Percentiles rank a stretch among this genome's conserved stretches.
Conservation (phyloP, 1,139 yeast genomes). For the Scheffersomyces insectosa region DNA sequence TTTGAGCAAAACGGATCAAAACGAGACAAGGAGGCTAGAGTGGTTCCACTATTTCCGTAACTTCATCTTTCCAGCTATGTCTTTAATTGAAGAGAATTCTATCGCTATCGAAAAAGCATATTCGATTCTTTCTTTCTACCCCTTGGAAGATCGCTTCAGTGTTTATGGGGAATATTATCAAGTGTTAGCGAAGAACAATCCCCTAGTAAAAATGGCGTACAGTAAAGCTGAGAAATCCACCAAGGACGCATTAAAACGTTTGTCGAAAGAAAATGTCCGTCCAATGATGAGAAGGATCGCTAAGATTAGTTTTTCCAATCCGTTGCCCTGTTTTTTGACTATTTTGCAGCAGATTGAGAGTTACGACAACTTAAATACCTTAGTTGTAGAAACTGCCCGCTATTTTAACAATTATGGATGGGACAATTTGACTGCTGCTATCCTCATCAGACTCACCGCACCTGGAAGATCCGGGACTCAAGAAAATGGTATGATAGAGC, state of each 20-base stretch:
- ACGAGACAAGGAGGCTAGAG: slow-evolving; percentile 23
- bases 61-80: slow-evolving; percentile 67
- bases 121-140: slow-evolving; percentile 51
- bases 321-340: slow-evolving; percentile 71
- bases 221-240: slow-evolving; percentile 79
- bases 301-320: slow-evolving; percentile 76
- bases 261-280: slow-evolving; percentile 82
- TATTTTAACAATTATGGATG: slow-evolving; percentile 80
- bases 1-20: slow-evolving; percentile 19
- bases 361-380: slow-evolving; percentile 79
- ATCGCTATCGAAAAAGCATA: slow-evolving; percentile 64
- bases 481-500: slow-evolving; percentile 76
- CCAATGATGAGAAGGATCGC: slow-evolving; percentile 79
- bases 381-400: slow-evolving; percentile 79
- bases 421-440: slow-evolving; percentile 79
- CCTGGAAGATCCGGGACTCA: slow-evolving; percentile 69
- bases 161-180: slow-evolving; percentile 78
- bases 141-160: slow-evolving; percentile 68
- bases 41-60: slow-evolving; percentile 71
- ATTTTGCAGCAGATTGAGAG: slow-evolving; percentile 80
- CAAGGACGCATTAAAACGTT: slow-evolving; percentile 74
- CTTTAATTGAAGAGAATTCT: slow-evolving; percentile 62
- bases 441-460: slow-evolving; percentile 67
- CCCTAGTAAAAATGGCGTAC: slow-evolving; percentile 62
- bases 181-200: slow-evolving; percentile 57